phyloP scores from a whole-genome alignment of 176 grass and related monocot species.

The Eremochloa ophiuroides region DNA sequence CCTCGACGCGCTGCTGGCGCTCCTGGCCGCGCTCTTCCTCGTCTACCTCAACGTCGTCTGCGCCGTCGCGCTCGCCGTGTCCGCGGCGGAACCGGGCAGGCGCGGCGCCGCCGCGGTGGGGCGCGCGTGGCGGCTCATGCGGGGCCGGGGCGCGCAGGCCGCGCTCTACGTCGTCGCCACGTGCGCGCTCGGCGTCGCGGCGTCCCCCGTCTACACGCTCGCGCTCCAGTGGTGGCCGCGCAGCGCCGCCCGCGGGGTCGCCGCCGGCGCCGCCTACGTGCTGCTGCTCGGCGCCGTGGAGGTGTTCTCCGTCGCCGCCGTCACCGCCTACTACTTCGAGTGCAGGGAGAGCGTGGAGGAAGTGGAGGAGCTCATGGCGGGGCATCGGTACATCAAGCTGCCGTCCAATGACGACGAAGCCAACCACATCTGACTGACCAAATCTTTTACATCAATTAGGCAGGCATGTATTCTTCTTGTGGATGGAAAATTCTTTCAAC shows the following conservation, averaged over 20 bases:
- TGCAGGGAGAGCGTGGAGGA: slow-evolving; percentile 37
- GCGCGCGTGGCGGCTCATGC: slow-evolving; percentile 42
- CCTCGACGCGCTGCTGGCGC: slow-evolving; percentile 21
- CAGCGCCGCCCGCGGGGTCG: background rate
- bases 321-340: slow-evolving; percentile 53
- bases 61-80: slow-evolving; percentile 25
- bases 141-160: slow-evolving; percentile 28
- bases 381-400: slow-evolving; percentile 28
- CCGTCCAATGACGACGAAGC: slow-evolving; percentile 17
- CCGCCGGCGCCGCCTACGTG: slow-evolving; percentile 33
- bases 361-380: slow-evolving; percentile 12
- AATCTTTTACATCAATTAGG: no score
- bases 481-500: background rate
- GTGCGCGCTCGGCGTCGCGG: slow-evolving; percentile 22
- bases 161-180: slow-evolving; percentile 29
- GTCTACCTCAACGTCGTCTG: slow-evolving; percentile 46
- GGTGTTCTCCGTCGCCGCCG: slow-evolving; percentile 26
- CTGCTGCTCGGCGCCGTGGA: slow-evolving; percentile 34
- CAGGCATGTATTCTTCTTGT: background rate
- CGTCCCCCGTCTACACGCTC: slow-evolving; percentile 52
- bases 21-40: slow-evolving; percentile 43
- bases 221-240: background rate
- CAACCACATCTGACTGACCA: background rate
- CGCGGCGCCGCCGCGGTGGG: slow-evolving; percentile 25
- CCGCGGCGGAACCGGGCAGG: slow-evolving; percentile 24